phyloP scores from a whole-genome alignment of 768 basidiomycete genomes.

The Podaxis mareebaensis region DNA sequence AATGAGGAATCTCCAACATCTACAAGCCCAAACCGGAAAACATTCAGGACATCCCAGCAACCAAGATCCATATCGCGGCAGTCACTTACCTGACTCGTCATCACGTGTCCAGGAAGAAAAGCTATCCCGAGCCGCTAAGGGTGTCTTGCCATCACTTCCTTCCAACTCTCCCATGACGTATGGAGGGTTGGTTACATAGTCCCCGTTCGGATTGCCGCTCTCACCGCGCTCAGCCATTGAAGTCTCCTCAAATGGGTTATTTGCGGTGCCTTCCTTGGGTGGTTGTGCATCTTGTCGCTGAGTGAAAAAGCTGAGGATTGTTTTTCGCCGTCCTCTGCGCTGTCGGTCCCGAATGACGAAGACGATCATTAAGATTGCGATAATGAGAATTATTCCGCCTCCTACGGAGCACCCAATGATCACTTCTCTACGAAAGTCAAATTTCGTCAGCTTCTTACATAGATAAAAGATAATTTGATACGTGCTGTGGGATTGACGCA shows the following conservation, averaged over 20 bases:
- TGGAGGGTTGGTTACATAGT: constrained; percentile 2
- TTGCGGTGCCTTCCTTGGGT: neutral
- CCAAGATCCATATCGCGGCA: neutral
- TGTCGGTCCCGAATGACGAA: constrained; percentile 43
- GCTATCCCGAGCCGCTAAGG: neutral
- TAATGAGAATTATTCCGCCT: constrained; percentile 37
- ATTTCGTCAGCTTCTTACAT: neutral
- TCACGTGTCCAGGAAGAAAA: constrained; percentile 10
- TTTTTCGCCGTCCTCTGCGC: constrained; percentile 22
- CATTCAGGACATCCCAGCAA: neutral
- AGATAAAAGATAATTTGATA: neutral
- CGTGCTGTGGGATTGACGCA: constrained; percentile 7
- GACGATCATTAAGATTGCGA: constrained; percentile 42
- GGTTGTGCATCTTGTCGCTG: neutral
- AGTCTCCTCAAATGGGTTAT: constrained; percentile 3
- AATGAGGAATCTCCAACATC: neutral
- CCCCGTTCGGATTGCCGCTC: neutral
- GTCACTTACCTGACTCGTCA: constrained; percentile 4
- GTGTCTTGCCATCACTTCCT: neutral
- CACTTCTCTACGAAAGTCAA: constrained; percentile 33
- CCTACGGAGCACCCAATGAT: constrained; percentile 48
- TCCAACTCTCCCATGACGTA: constrained; percentile 11
- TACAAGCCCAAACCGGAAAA: neutral
- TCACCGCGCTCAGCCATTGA: constrained; percentile 2
- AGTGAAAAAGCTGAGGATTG: constrained; percentile 1